These are phyloP conservation scores for Cyberlindnera mycetangii DNA, from an alignment of 805 yeast genomes.

Conservation along the genomic window DNA sequence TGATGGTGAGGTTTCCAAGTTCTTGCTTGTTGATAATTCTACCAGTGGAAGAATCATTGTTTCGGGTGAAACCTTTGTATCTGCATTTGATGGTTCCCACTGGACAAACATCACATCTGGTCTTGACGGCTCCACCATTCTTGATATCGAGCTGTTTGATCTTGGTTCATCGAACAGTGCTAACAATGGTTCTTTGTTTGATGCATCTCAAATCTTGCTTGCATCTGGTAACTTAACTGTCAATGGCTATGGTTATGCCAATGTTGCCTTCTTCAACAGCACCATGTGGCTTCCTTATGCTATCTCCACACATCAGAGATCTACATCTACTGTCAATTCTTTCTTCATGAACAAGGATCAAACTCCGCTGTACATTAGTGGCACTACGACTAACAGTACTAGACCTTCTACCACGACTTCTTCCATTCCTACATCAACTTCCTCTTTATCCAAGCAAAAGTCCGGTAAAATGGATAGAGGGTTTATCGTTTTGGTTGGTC, in stretches of 20 bases:
- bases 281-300: conserved; percentile 62
- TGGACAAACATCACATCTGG: conserved; percentile 45
- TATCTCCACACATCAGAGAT: conserved; percentile 35
- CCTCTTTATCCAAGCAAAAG: conserved; percentile 12
- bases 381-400: conserved; percentile 22
- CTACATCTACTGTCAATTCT: conserved; percentile 26
- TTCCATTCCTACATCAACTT: conserved; percentile 17
- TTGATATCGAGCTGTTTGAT: conserved; percentile 43
- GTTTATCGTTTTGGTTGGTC: conserved; percentile 63
- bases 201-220: conserved; percentile 44
- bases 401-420: conserved; percentile 19
- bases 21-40: conserved; percentile 46
- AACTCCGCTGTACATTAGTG: conserved; percentile 31
- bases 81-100: conserved; percentile 41
- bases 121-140: conserved; percentile 37
- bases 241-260: conserved; percentile 49
- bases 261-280: conserved; percentile 67
- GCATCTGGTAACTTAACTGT: conserved; percentile 57
- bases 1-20: conserved; percentile 32
- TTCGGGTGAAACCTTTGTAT: conserved; percentile 37
- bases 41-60: conserved; percentile 41
- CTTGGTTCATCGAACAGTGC: conserved; percentile 30
- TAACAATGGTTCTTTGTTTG: conserved; percentile 37
- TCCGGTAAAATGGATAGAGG: conserved; percentile 43
- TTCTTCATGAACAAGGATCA: conserved; percentile 38